Evolutionary conservation across 345 rosid species (phyloP), one percentile per base, ranked within the genome.

Genomic region (Excoecaria cochinchinensis): DNA sequence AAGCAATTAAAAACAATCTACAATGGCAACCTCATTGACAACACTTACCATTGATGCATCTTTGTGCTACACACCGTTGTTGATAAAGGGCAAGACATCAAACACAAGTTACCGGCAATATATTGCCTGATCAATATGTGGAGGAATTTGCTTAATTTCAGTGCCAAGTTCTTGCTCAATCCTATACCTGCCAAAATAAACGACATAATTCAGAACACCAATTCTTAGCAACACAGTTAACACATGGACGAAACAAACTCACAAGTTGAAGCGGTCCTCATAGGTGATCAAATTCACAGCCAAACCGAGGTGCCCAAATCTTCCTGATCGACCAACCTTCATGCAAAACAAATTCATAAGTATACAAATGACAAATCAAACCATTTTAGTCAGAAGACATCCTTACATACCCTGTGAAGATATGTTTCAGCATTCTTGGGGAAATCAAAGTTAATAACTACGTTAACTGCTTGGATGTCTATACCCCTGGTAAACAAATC

Each of bases 141-240:
- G 97, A 71, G 99, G 98, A 80, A 96, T 96, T 85, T 93, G 97
- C 85, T 96, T 96, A 74, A 96, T 93, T 86, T 96, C 97, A 58
- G 98, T 96, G 47, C 99, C 99, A 72, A 96, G 98, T 84, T 96
- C 99, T 83, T 93, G 99, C 82, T 96, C 99, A 80, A 95, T 96
- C 92, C 97, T 93, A 80, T 96, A 96, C 97, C 99, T 96, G 97
- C 78, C 44, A 22, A 24, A 10, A 22, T n/a, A n/a, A 8, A 51
- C 8, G 4, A 15, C 25, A 46, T 14, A 72, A 15, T 42, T 44
- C 51, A 73, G 56, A 36, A 24, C 7, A 1, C 64, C 57, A 24
- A 69, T 40, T 21, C 25, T 63, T 58, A 74, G 31, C 44, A 38
- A 64, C 46, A 71, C 64, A 36, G 22, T 25, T 38, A 36, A 61